A percentile compares a stretch with the other conserved stretches of the same genome.
Evolutionary conservation across 164 flowering plant genomes (phyloP).

Genomic region (Buxus sempervirens): DNA sequence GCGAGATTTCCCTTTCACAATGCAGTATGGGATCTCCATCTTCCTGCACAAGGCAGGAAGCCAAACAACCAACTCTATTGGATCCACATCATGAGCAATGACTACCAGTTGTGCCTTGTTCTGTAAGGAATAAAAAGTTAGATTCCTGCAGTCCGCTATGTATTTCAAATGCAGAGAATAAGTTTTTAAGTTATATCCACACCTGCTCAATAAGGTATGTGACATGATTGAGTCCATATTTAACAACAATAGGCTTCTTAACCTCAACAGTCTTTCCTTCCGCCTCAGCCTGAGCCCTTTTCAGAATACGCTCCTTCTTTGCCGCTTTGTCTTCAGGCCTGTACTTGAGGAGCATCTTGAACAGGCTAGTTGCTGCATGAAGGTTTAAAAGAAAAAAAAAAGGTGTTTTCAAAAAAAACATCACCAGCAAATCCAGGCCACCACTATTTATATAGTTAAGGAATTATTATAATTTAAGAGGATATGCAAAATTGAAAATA

Average conservation of each 20-base stretch:
- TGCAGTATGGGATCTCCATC: conserved; percentile 82
- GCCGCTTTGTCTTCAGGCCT: conserved; percentile 50
- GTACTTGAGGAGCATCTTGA: conserved; percentile 53
- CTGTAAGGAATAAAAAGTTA: conserved; percentile 23
- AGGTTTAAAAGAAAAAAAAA: background rate
- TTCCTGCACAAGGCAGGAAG: conserved; percentile 73
- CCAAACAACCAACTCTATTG: conserved; percentile 75
- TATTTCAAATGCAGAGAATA: background rate
- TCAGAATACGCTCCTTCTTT: conserved; percentile 54
- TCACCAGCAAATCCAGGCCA: background rate
- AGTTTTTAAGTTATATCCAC: too few species aligned
- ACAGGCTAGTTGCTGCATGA: conserved; percentile 39
- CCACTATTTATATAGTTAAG: background rate
- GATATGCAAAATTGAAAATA: too few species aligned
- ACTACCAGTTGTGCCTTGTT: conserved; percentile 74
- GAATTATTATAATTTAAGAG: too few species aligned
- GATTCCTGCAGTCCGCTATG: background rate
- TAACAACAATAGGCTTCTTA: conserved; percentile 77
- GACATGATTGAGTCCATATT: conserved; percentile 72
- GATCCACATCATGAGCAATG: conserved; percentile 78
- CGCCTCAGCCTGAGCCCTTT: conserved; percentile 67
- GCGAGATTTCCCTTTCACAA: conserved; percentile 77
- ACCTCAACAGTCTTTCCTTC: conserved; percentile 59
- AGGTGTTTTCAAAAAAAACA: too few species aligned
- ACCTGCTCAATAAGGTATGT: conserved; percentile 90